Evolutionary conservation across 2,329 filamentous ascomycete genomes (phyloP).

Genomic region (Fusarium duplospermum): DNA sequence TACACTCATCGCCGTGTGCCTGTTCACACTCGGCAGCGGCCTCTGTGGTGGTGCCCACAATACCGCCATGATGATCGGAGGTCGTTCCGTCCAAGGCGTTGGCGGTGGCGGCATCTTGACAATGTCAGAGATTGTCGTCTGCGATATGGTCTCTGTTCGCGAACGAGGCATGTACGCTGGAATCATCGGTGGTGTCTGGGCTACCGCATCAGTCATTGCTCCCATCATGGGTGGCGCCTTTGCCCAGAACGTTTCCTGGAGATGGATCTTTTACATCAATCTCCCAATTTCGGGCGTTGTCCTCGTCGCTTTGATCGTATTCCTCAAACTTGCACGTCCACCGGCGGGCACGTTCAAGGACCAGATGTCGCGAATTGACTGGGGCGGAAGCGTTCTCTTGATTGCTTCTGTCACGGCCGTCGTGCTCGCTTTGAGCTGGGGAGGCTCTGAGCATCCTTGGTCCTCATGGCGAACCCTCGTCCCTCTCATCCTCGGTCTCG

Average conservation of each 20-base stretch:
- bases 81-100: slow-evolving; percentile 59
- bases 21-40: not conserved
- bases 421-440: slow-evolving; percentile 65
- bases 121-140: slow-evolving; percentile 47
- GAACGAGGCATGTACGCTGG: slow-evolving; percentile 56
- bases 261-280: slow-evolving; percentile 59
- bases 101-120: slow-evolving; percentile 51
- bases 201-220: slow-evolving; percentile 49
- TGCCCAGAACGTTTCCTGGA: slow-evolving; percentile 50
- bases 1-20: not conserved
- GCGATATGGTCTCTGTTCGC: slow-evolving; percentile 61
- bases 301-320: slow-evolving; percentile 34
- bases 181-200: slow-evolving; percentile 46
- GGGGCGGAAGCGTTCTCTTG: slow-evolving; percentile 54
- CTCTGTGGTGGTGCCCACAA: not conserved
- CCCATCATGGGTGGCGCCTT: slow-evolving; percentile 48
- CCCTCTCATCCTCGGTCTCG: slow-evolving; percentile 58
- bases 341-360: slow-evolving; percentile 16
- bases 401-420: slow-evolving; percentile 52
- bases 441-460: slow-evolving; percentile 63
- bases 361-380: slow-evolving; percentile 51
- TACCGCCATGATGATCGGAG: not conserved
- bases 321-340: slow-evolving; percentile 39
- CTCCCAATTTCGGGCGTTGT: slow-evolving; percentile 47
- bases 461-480: slow-evolving; percentile 57